Evolutionary conservation across 805 yeast genomes (phyloP), one percentile per base, ranked within the genome.

Genomic region (Saccharomycopsis fibuligera): DNA sequence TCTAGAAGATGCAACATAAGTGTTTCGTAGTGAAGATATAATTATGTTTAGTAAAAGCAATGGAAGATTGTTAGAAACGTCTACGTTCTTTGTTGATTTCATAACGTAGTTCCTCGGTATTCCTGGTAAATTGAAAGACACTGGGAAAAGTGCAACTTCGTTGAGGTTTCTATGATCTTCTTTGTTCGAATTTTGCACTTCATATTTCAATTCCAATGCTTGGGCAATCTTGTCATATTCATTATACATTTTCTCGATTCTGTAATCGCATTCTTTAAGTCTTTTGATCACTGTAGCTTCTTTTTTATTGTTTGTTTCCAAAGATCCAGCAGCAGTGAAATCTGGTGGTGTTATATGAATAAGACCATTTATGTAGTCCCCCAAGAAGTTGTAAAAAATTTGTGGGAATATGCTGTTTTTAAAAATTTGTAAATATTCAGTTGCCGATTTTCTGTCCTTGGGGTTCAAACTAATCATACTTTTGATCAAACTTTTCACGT

Each of bases 391-490:
- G 60, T 83, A 81, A 60, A 86, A 90, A 58, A 71, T 76, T 4
- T 66, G 73, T 0, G 95, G 96, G 59, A 87, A 88, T 8, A 78
- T 64, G 0, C 56, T 56, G 2, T 67, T 78, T 41, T 72, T 66
- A 59, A 71, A 84, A 39, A 72, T 66, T 0, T 59, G 61, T 40
- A 93, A 64, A 23, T 83, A 69, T 16, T 72, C 74, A 3, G 62
- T 63, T 0, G 90, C 85, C 2, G 74, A 59, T 2, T 73, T 64
- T 55, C 99, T 71, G 1, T 78, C 66, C 0, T 51, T 48, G 0
- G 96, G 95, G 54, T 86, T 72, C 19, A 81, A 60, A 38, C 70
- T 63, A 9, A 87, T 78, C 83, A 93, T 81, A 51, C 75, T 73
- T 40, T 61, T 54, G 1, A 90, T 76, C 55, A 93, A 61, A 27